Conservation (phyloP, 768 basidiomycete species). For the Boletus fagicola region DNA sequence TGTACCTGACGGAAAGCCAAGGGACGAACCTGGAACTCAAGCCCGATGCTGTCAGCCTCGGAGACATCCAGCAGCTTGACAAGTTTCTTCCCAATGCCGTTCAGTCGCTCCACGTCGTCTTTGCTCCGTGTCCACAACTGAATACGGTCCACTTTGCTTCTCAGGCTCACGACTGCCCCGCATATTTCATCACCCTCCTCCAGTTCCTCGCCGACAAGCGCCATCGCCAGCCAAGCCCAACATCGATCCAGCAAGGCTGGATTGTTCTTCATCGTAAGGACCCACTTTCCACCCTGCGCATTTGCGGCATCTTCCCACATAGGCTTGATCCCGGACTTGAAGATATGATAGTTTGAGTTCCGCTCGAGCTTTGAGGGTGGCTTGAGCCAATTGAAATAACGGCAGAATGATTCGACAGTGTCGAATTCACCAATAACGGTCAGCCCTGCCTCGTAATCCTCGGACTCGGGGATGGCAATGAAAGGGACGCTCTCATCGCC, state of each 20-base stretch:
- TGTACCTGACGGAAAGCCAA: background rate
- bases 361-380: conserved; percentile 84
- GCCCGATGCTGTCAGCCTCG: conserved; percentile 78
- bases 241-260: conserved; percentile 77
- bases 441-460: conserved; percentile 81
- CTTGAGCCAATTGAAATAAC: conserved; percentile 93
- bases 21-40: conserved; percentile 80
- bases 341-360: conserved; percentile 93
- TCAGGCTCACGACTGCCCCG: conserved; percentile 82
- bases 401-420: conserved; percentile 87
- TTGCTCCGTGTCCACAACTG: conserved; percentile 88
- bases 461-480: conserved; percentile 56
- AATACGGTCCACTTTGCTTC: conserved; percentile 85
- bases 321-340: conserved; percentile 91
- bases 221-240: conserved; percentile 91
- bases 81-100: conserved; percentile 79
- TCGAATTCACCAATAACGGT: conserved; percentile 86
- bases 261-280: conserved; percentile 87
- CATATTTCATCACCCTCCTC: conserved; percentile 73
- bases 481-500: conserved; percentile 32
- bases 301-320: conserved; percentile 98
- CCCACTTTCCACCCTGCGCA: conserved; percentile 92
- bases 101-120: conserved; percentile 82
- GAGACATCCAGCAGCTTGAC: conserved; percentile 81
- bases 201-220: conserved; percentile 69